A percentile compares a stretch with the other conserved stretches of the same genome.
Conservation (phyloP, 2,329 filamentous ascomycete species). For the Dichotomopilus funicola region DNA sequence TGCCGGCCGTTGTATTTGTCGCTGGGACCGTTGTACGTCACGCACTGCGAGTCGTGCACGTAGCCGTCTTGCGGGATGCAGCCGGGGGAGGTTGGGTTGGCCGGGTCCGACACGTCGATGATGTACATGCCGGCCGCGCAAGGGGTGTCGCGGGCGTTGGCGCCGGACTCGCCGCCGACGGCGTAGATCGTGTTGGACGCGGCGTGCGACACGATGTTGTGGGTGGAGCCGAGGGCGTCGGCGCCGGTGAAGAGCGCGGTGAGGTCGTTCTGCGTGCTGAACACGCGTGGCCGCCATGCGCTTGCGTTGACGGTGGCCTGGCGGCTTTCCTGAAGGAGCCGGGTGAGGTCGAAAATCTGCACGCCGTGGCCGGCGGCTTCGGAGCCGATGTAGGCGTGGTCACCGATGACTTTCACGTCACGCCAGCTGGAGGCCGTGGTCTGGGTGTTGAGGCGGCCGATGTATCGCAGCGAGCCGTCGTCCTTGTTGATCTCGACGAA, state of each 20-base stretch:
- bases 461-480: conserved; percentile 1
- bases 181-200: conserved; percentile 4
- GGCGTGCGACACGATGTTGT: conserved; percentile 4
- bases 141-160: conserved; percentile 4
- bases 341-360: conserved; percentile 5
- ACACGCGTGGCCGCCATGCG: not conserved
- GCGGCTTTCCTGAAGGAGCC: not conserved
- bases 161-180: conserved; percentile 4
- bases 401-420: conserved; percentile 5
- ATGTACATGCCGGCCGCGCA: conserved; percentile 5
- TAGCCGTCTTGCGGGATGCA: conserved; percentile 6
- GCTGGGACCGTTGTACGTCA: not conserved
- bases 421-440: conserved; percentile 5
- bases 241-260: conserved; percentile 1
- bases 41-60: conserved; percentile 8
- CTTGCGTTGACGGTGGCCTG: not conserved
- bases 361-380: conserved; percentile 2
- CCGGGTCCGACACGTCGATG: conserved; percentile 2
- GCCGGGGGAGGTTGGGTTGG: not conserved
- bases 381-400: conserved; percentile 8
- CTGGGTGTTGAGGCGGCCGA: conserved; percentile 1
- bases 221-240: not conserved
- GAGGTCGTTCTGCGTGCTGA: not conserved
- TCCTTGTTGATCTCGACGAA: conserved; percentile 1
- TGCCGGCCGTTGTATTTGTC: conserved; percentile 2